phyloP scores from a whole-genome alignment of 441 rosid species.

The Euphorbia corollata region DNA sequence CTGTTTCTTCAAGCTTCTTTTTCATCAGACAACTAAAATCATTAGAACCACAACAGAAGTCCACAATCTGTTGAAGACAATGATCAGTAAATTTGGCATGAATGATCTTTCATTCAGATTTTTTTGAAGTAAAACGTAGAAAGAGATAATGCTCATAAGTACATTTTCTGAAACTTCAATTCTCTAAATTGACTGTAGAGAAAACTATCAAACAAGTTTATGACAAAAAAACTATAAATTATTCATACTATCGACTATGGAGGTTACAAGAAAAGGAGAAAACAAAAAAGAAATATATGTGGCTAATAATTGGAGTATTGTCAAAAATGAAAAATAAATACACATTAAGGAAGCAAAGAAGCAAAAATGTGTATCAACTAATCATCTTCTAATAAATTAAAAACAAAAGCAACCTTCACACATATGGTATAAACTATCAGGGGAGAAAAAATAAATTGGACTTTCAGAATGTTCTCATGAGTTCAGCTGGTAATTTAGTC shows the following conservation, averaged over 20 bases:
- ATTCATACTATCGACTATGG: neutral
- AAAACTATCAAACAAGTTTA: neutral
- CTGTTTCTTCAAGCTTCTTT: slow-evolving; percentile 66
- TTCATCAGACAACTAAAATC: slow-evolving; percentile 82
- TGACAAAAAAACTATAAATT: neutral
- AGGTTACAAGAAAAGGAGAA: neutral
- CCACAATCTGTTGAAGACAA: slow-evolving; percentile 59
- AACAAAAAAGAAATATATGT: neutral
- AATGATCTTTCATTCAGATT: slow-evolving; percentile 1
- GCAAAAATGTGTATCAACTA: neutral
- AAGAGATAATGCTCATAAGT: neutral
- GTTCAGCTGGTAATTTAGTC: neutral
- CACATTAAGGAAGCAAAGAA: neutral
- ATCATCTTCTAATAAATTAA: neutral
- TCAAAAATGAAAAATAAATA: neutral
- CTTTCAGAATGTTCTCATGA: neutral
- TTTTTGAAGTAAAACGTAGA: neutral
- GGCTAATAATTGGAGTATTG: neutral
- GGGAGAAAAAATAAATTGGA: neutral
- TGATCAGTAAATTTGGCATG: slow-evolving; percentile 18
- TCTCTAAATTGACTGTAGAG: neutral
- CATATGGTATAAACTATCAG: neutral
- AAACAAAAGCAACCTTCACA: neutral
- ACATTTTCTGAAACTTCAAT: neutral
- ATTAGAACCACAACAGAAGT: slow-evolving; percentile 94